Conservation (phyloP, 2,329 filamentous ascomycete genomes). For the Rhynchosporium graminicola region DNA sequence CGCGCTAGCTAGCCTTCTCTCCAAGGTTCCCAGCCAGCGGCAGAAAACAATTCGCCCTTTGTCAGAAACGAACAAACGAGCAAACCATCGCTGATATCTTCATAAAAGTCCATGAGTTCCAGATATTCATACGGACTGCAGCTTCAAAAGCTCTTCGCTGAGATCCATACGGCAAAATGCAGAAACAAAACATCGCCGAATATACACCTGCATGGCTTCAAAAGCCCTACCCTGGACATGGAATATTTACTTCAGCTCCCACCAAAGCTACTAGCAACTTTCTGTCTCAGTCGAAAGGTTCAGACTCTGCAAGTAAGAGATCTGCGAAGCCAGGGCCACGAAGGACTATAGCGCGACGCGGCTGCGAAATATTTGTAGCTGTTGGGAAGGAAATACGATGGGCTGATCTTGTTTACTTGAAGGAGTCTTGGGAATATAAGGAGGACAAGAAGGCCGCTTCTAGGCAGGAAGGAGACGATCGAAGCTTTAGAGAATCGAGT, state of each 20-base stretch:
- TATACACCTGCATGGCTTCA: slow-evolving; percentile 89
- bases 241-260: slow-evolving; percentile 66
- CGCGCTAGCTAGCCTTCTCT: slow-evolving; percentile 27
- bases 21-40: slow-evolving; percentile 23
- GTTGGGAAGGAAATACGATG: slow-evolving; percentile 89
- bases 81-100: slow-evolving; percentile 20
- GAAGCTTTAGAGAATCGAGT: slow-evolving; percentile 25
- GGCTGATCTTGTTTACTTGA: slow-evolving; percentile 80
- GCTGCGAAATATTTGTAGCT: slow-evolving; percentile 86
- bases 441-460: slow-evolving; percentile 27
- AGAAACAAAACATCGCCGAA: slow-evolving; percentile 67
- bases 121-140: slow-evolving; percentile 16
- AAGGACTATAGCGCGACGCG: slow-evolving; percentile 74
- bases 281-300: slow-evolving; percentile 26
- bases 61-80: slow-evolving; percentile 26
- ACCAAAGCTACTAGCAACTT: slow-evolving; percentile 36
- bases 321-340: slow-evolving; percentile 51
- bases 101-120: slow-evolving; percentile 19
- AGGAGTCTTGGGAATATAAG: slow-evolving; percentile 58
- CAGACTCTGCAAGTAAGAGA: slow-evolving; percentile 43
- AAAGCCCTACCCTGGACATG: slow-evolving; percentile 72
- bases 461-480: slow-evolving; percentile 17
- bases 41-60: slow-evolving; percentile 30
- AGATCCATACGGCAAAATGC: slow-evolving; percentile 58
- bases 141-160: slow-evolving; percentile 25